Percentiles rank a stretch among this genome's conserved stretches.
phyloP scores from a whole-genome alignment of 179 eudicot species.

The Nepenthes alata region DNA sequence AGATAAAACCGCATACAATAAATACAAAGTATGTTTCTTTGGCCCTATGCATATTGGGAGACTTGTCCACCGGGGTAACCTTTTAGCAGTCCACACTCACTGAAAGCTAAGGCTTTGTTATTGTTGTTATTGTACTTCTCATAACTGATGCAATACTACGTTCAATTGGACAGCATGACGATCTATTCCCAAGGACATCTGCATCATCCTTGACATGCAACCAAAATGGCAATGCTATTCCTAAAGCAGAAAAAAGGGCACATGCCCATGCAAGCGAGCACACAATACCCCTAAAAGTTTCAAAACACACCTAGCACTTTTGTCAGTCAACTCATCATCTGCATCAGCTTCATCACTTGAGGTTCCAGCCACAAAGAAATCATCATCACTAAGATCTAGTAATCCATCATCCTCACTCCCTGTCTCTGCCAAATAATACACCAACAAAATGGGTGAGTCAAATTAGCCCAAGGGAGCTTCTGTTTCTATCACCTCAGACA shows the following conservation, averaged over 20 bases:
- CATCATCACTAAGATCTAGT: conserved; percentile 78
- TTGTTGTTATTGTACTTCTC: no score
- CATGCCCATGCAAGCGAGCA: not conserved
- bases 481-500: not conserved
- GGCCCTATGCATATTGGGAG: no score
- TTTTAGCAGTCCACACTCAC: no score
- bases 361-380: conserved; percentile 66
- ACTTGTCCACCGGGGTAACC: no score
- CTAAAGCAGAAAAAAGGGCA: not conserved
- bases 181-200: no score
- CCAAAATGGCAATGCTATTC: not conserved
- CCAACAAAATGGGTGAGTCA: not conserved
- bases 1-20: no score
- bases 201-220: no score
- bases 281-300: no score
- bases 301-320: conserved; percentile 57
- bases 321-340: conserved; percentile 89
- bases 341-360: conserved; percentile 96
- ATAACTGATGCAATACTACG: no score
- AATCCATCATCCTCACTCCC: conserved; percentile 97
- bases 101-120: no score
- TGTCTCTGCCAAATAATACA: conserved; percentile 47
- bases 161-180: no score
- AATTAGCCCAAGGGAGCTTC: not conserved
- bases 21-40: no score